phyloP scores from a whole-genome alignment of 1,139 yeast genomes.

The Cylindricascospora bacillispora region DNA sequence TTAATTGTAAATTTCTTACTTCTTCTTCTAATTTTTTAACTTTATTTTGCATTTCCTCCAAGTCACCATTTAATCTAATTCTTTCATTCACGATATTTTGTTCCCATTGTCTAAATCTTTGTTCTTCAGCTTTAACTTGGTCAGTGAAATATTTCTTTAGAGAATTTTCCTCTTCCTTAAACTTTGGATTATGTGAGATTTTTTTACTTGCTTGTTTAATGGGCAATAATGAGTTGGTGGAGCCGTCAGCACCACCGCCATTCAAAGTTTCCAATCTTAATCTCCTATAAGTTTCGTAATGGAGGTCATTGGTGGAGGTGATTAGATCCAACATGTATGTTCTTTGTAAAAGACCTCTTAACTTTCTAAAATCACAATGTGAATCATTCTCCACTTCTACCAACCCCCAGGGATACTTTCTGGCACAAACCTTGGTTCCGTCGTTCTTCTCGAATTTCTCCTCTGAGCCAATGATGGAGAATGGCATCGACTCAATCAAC shows the following conservation, averaged over 20 bases:
- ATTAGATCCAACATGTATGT: constrained; percentile 89
- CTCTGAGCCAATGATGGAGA: constrained; percentile 85
- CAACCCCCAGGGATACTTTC: constrained; percentile 95
- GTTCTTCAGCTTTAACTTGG: constrained; percentile 94
- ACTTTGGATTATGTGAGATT: constrained; percentile 67
- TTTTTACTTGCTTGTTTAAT: constrained; percentile 28
- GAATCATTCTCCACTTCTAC: constrained; percentile 94
- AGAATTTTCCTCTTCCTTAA: constrained; percentile 91
- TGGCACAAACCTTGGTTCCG: constrained; percentile 71
- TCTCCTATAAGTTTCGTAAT: constrained; percentile 80
- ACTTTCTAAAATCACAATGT: constrained; percentile 90
- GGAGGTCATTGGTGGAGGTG: constrained; percentile 79
- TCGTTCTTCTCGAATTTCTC: constrained; percentile 66
- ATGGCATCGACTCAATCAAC: constrained; percentile 85
- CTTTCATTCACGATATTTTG: constrained; percentile 90
- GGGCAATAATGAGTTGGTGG: constrained; percentile 13
- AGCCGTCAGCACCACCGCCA: constrained; percentile 22
- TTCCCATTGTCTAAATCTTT: constrained; percentile 97
- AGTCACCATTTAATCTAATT: constrained; percentile 83
- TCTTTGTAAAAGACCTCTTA: constrained; percentile 77
- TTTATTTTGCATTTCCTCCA: constrained; percentile 74
- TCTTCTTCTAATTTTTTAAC: constrained; percentile 62
- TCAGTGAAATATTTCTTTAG: constrained; percentile 94
- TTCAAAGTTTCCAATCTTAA: constrained; percentile 54
- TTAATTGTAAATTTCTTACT: constrained; percentile 54